A percentile compares a stretch with the other conserved stretches of the same genome.
Evolutionary conservation across 148 eudicot species (phyloP).

Genomic region (Rhododendron ovatum): DNA sequence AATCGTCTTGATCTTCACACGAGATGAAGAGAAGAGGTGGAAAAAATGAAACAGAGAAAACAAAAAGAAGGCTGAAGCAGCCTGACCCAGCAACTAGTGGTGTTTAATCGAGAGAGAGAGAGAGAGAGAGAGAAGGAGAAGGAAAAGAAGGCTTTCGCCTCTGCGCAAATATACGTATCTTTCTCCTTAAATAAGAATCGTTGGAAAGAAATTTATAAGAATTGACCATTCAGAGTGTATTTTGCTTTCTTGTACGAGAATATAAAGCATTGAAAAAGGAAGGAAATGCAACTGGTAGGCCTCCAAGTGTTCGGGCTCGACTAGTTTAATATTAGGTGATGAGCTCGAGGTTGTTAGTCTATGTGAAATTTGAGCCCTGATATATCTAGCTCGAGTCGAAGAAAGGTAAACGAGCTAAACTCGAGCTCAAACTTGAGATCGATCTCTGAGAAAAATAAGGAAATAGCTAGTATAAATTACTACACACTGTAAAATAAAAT

Average conservation of each 20-base stretch:
- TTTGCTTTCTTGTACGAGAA: neutral
- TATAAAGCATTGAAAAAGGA: neutral
- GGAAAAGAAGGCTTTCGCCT: neutral
- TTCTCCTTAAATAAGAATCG: too few species aligned
- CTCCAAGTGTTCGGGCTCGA: too few species aligned
- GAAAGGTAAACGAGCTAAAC: neutral
- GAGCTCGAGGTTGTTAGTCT: neutral
- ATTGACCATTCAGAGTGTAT: neutral
- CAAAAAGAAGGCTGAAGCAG: neutral
- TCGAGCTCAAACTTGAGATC: too few species aligned
- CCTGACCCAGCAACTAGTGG: neutral
- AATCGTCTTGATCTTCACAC: neutral
- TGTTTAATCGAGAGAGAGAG: neutral
- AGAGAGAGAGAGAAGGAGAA: neutral
- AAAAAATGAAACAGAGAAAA: too few species aligned
- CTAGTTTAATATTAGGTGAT: too few species aligned
- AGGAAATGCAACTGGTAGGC: too few species aligned
- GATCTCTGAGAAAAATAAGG: too few species aligned
- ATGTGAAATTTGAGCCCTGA: neutral
- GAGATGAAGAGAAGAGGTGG: neutral
- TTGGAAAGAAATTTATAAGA: too few species aligned
- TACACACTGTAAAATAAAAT: too few species aligned
- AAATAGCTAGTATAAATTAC: too few species aligned
- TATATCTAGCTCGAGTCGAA: neutral
- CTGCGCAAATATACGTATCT: too few species aligned